Evolutionary conservation across 805 yeast species (phyloP), one percentile per base, ranked within the genome.

Genomic region (Yarrowia sp.): DNA sequence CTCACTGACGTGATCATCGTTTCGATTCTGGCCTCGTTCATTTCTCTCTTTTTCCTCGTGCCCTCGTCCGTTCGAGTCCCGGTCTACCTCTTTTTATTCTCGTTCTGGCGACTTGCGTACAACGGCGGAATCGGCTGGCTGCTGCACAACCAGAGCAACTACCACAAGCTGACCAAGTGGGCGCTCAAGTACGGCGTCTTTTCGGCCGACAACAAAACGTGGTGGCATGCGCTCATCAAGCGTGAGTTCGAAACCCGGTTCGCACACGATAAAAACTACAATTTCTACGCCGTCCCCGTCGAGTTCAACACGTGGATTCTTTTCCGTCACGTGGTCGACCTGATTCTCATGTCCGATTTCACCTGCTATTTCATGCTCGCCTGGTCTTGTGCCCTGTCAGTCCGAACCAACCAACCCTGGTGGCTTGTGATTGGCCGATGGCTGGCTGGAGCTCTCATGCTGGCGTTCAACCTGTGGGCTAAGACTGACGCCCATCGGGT

Each of bases 401-500:
- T 77, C 1, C 76, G 85, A 32, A 76, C 84, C 10, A 74, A 75
- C 41, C 89, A 87, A 73, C 72, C 80, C 1, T 71, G 79, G 46
- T 77, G 82, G 72, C 75, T 87, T 61, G 80, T 84, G 16, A 77
- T 79, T 69, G 77, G 85, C 42, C 82, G 92, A 74, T 79, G 90
- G 75, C 67, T 79, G 0, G 78, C 87, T 15, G 97, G 97, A n/a
- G 73, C 82, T 0, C 71, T 79, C 5, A 82, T 91, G 73, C 86
- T 90, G 70, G 70, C 89, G 19, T 89, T 91, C 80, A 91, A 91
- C 75, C 81, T 89, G 38, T 89, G 95, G 92, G 97, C 91, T 58
- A 91, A 91, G 76, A 79, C 90, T 32, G 93, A 91, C 77, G 97
- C 97, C 42, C 97, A 91, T 77, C 84, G 92, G 72, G 92, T 91